phyloP scores from a whole-genome alignment of 129 eudicot species.

The Lonicera japonica region DNA sequence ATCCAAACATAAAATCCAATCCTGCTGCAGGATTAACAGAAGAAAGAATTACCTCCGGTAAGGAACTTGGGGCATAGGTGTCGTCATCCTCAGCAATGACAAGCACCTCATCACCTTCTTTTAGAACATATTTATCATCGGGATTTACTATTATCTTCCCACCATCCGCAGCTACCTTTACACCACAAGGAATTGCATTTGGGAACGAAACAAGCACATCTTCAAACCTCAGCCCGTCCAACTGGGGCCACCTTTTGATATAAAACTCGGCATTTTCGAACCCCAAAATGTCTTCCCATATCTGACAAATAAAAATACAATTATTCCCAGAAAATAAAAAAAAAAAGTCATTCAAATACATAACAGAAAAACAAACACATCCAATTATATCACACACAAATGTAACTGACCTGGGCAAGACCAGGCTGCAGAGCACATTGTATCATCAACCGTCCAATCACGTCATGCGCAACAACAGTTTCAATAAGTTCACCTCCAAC shows the following conservation, averaged over 20 bases:
- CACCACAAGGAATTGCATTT: conserved; percentile 93
- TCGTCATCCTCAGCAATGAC: conserved; percentile 99
- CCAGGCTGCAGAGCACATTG: conserved; percentile 99
- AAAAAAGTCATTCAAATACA: conserved; percentile 1
- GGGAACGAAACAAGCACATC: conserved; percentile 86
- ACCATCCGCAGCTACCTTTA: conserved; percentile 73
- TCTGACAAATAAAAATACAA: conserved; percentile 33
- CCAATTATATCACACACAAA: background rate
- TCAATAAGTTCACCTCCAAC: conserved; percentile 97
- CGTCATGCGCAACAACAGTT: conserved; percentile 98
- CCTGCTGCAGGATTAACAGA: background rate
- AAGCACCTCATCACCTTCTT: conserved; percentile 87
- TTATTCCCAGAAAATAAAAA: conserved; percentile 2
- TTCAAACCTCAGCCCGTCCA: conserved; percentile 69
- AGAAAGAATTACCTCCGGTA: conserved; percentile 59
- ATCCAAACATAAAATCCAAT: background rate
- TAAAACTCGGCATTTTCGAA: conserved; percentile 98
- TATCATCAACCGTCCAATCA: conserved; percentile 95
- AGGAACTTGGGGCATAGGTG: conserved; percentile 85
- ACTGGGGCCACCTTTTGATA: conserved; percentile 88
- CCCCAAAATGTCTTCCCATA: conserved; percentile 99
- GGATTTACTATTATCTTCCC: conserved; percentile 91
- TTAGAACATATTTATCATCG: conserved; percentile 67
- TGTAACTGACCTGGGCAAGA: conserved; percentile 80
- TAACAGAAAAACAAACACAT: background rate